Conservation (phyloP, 345 rosid genomes). For the Trapa bicornis region DNA sequence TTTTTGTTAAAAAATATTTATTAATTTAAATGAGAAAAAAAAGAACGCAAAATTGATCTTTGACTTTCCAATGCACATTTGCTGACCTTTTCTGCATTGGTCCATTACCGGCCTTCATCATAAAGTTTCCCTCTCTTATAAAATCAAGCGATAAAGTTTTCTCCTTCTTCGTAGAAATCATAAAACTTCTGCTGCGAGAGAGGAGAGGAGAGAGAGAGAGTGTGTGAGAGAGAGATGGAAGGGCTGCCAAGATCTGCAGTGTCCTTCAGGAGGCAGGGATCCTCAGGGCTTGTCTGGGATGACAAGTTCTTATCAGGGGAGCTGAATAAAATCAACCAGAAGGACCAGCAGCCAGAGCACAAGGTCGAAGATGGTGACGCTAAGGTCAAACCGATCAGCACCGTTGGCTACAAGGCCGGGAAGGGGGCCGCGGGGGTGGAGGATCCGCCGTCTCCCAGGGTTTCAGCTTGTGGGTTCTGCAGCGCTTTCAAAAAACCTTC, state of each 20-base stretch:
- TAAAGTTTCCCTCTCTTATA: background rate
- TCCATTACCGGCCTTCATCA: background rate
- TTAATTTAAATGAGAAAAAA: background rate
- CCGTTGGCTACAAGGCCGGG: conserved; percentile 59
- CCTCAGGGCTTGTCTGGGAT: conserved; percentile 86
- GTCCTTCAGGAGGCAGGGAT: conserved; percentile 88
- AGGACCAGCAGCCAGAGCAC: conserved; percentile 14
- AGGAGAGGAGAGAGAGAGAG: conserved; percentile 5
- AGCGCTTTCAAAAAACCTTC: conserved; percentile 38
- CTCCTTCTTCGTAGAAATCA: background rate
- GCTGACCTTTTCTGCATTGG: background rate
- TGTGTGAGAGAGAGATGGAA: conserved; percentile 43
- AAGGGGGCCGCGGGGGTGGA: conserved; percentile 56
- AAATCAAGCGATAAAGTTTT: background rate
- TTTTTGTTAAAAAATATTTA: background rate
- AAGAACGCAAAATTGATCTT: background rate
- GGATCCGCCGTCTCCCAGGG: conserved; percentile 88
- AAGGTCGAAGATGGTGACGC: conserved; percentile 17
- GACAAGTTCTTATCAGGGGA: conserved; percentile 54
- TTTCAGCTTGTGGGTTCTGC: conserved; percentile 79
- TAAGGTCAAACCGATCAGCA: conserved; percentile 26
- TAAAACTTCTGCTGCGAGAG: background rate
- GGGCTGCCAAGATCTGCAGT: conserved; percentile 82
- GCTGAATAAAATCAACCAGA: conserved; percentile 19
- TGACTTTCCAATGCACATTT: background rate